phyloP scores from a whole-genome alignment of 148 eudicot species.

The Camellia lanceoleosa region DNA sequence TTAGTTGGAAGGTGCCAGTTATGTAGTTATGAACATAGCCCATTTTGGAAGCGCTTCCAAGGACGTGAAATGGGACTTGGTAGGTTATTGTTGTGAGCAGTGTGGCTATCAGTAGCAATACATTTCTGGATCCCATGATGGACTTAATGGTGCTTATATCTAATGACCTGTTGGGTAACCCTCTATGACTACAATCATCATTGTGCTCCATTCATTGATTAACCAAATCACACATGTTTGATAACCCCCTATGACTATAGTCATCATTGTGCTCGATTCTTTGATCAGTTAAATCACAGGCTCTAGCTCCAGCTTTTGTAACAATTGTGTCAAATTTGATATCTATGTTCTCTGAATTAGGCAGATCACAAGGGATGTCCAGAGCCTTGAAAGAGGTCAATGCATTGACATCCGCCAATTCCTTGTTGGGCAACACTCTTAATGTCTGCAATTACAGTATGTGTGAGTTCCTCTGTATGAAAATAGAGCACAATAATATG shows the following conservation, averaged over 20 bases:
- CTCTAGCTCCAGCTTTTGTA: neutral
- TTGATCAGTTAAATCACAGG: neutral
- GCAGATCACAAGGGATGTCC: neutral
- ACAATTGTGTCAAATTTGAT: neutral
- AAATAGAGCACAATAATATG: neutral
- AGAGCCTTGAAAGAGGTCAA: neutral
- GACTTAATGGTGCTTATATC: neutral
- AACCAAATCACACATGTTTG: neutral
- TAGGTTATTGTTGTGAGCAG: neutral
- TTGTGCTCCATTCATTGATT: neutral
- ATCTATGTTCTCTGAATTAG: neutral
- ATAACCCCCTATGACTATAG: no score
- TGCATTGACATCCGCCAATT: slow-evolving; percentile 4
- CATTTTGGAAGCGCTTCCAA: neutral
- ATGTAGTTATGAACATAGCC: neutral
- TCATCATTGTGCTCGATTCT: neutral
- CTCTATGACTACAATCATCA: neutral
- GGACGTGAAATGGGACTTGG: neutral
- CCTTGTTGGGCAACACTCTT: neutral
- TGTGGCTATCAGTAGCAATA: neutral
- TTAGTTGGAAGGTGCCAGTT: neutral
- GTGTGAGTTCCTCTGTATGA: neutral
- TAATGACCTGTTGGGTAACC: neutral
- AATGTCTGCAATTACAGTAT: neutral
- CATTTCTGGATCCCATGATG: neutral